phyloP scores from a whole-genome alignment of 768 basidiomycete species.

The Suillus occidentalis region DNA sequence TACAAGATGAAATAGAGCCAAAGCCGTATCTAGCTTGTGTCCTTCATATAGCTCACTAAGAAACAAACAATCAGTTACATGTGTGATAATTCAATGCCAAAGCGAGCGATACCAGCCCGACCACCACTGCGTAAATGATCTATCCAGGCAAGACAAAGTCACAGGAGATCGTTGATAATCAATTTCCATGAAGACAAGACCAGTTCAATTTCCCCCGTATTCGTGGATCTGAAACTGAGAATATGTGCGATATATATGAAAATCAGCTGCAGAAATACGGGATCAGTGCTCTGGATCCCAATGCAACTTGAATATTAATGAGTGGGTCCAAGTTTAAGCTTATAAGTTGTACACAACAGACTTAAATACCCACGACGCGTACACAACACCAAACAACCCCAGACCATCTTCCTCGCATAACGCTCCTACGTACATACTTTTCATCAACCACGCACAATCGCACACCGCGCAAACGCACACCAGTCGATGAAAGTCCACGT shows the following conservation, averaged over 20 bases:
- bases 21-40: neutral
- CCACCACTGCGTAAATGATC: neutral
- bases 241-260: neutral
- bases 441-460: neutral
- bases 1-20: neutral
- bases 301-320: neutral
- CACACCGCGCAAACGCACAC: neutral
- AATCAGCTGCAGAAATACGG: neutral
- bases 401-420: neutral
- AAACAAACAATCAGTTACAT: neutral
- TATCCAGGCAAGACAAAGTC: neutral
- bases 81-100: neutral
- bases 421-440: neutral
- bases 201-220: neutral
- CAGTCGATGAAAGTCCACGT: slow-evolving; percentile 73
- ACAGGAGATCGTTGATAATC: neutral
- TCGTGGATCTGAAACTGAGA: neutral
- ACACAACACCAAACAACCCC: slow-evolving; percentile 1
- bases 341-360: neutral
- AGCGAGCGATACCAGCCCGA: neutral
- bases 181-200: neutral
- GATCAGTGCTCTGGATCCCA: neutral
- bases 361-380: neutral
- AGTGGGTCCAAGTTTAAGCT: neutral
- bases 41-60: neutral